Percentiles rank a stretch among this genome's conserved stretches.
These are phyloP conservation scores for Cadophora malorum DNA, from an alignment of 2,329 filamentous ascomycete species.

Conservation along the genomic window DNA sequence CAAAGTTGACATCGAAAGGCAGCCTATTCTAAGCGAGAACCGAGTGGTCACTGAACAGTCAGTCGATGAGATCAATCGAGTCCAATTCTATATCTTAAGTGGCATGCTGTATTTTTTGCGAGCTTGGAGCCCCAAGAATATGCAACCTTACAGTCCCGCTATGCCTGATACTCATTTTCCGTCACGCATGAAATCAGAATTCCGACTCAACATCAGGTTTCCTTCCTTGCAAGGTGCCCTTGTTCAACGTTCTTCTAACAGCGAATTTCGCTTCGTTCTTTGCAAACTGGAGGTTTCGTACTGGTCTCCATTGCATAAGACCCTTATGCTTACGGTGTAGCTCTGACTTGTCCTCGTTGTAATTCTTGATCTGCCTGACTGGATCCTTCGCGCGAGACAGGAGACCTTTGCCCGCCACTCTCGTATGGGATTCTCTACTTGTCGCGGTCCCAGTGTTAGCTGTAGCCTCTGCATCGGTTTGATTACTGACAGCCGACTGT, in stretches of 20 bases:
- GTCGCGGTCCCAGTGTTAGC: neutral
- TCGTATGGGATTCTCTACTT: neutral
- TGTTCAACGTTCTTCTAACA: slow-evolving; percentile 75
- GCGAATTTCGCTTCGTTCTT: slow-evolving; percentile 87
- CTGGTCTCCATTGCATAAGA: slow-evolving; percentile 93
- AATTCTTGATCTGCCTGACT: slow-evolving; percentile 64
- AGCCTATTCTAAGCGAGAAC: neutral
- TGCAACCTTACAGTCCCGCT: neutral
- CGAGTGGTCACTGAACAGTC: neutral
- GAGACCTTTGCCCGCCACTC: slow-evolving; percentile 20
- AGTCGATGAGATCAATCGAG: neutral
- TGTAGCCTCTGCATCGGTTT: neutral
- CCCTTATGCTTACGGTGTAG: slow-evolving; percentile 87
- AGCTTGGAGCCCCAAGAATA: too few species aligned
- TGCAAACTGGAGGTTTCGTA: slow-evolving; percentile 83
- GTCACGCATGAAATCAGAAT: neutral
- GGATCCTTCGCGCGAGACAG: slow-evolving; percentile 54
- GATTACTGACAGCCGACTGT: neutral
- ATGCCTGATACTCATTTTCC: neutral
- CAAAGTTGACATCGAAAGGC: neutral
- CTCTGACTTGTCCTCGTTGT: slow-evolving; percentile 72
- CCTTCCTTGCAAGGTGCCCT: slow-evolving; percentile 78
- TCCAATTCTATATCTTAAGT: neutral
- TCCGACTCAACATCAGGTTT: slow-evolving; percentile 64
- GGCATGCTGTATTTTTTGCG: neutral